phyloP scores from a whole-genome alignment of 176 grass and related monocot genomes.

The Bonia amplexicaulis region DNA sequence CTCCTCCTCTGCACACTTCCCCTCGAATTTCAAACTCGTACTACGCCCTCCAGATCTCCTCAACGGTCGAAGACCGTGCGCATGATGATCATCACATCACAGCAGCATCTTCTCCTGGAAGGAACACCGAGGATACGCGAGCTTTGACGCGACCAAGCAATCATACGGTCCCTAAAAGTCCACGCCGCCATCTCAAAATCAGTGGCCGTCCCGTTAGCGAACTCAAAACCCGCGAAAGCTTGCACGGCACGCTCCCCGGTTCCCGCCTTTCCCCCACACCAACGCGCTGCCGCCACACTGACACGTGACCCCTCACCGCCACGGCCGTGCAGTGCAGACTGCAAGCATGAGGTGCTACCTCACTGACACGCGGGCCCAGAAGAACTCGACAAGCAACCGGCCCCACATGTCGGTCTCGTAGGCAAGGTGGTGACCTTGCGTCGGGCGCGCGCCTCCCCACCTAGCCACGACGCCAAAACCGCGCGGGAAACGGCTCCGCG shows the following conservation, averaged over 20 bases:
- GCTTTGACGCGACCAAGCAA: neutral
- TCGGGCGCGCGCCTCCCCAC: neutral
- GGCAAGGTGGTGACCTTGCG: neutral
- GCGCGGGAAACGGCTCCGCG: constrained; percentile 35
- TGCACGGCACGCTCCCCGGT: neutral
- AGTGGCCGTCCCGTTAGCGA: neutral
- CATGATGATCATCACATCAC: neutral
- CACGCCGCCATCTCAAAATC: constrained; percentile 12
- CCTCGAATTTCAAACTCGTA: neutral
- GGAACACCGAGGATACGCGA: neutral
- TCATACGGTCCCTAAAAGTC: neutral
- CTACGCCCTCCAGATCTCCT: neutral
- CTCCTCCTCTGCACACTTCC: neutral
- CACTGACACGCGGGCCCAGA: neutral
- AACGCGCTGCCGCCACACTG: too few species aligned
- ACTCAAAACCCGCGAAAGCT: neutral
- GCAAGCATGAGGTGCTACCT: neutral
- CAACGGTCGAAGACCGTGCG: neutral
- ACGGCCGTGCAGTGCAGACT: neutral
- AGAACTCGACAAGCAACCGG: fast-evolving
- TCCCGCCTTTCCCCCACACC: neutral
- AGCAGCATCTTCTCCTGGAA: neutral
- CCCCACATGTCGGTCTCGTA: neutral
- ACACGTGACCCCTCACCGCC: neutral
- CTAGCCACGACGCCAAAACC: constrained; percentile 4